Evolutionary conservation across 2,329 filamentous ascomycete genomes (phyloP).

Genomic region (Hymenoscyphus scutula): DNA sequence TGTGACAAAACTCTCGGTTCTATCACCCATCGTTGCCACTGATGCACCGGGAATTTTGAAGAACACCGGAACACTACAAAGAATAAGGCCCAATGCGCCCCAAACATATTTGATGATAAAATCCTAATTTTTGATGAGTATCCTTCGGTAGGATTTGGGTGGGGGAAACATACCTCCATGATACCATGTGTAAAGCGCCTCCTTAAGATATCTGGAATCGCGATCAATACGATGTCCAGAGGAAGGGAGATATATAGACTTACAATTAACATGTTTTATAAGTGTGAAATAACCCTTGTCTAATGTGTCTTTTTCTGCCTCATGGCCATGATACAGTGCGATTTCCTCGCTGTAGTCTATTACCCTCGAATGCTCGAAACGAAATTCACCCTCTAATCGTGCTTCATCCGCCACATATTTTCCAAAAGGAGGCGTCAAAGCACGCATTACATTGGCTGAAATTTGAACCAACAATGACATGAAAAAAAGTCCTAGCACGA

Average conservation of each 20-base stretch:
- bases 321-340: slow-evolving; percentile 85
- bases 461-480: slow-evolving; percentile 94
- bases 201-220: slow-evolving; percentile 68
- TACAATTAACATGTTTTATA: slow-evolving; percentile 91
- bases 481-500: slow-evolving; percentile 65
- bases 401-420: slow-evolving; percentile 98
- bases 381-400: slow-evolving; percentile 89
- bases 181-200: slow-evolving; percentile 95
- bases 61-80: slow-evolving; percentile 95
- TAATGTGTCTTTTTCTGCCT: slow-evolving; percentile 91
- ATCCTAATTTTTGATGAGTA: slow-evolving; percentile 47
- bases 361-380: slow-evolving; percentile 88
- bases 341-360: slow-evolving; percentile 97
- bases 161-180: slow-evolving; percentile 62
- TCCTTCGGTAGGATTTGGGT: background rate
- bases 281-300: slow-evolving; percentile 99
- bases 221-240: slow-evolving; percentile 10
- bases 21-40: slow-evolving; percentile 61
- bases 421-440: slow-evolving; percentile 91
- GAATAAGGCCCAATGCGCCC: slow-evolving; percentile 85
- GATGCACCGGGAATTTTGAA: slow-evolving; percentile 77
- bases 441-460: slow-evolving; percentile 86
- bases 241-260: slow-evolving; percentile 6
- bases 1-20: slow-evolving; percentile 80
- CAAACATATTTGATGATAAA: slow-evolving; percentile 99